Conservation (phyloP, 345 rosid species). For the Passiflora organensis region DNA sequence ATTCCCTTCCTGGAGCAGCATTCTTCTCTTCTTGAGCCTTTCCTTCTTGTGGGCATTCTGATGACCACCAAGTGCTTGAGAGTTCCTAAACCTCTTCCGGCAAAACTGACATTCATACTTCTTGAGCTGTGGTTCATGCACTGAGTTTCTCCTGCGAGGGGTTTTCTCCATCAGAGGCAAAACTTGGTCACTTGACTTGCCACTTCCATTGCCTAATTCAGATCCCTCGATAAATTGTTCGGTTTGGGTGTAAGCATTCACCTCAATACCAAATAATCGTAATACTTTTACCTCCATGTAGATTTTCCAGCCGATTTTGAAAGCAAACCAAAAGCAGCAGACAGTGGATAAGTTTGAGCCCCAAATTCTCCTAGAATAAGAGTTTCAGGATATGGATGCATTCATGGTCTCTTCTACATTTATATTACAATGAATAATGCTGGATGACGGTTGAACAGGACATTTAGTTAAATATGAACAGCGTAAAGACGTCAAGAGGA, state of each 20-base stretch:
- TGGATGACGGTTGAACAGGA: background rate
- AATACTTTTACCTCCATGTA: conserved; percentile 12
- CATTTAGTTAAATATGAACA: conserved; percentile 4
- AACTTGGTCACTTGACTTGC: too few species aligned
- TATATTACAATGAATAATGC: conserved; percentile 1
- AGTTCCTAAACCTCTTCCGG: conserved; percentile 15
- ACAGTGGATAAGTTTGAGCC: background rate
- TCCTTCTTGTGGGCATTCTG: conserved; percentile 17
- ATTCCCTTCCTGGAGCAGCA: conserved; percentile 2
- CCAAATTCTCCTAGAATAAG: background rate
- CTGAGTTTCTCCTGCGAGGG: conserved; percentile 5
- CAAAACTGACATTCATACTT: conserved; percentile 17
- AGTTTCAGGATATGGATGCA: background rate
- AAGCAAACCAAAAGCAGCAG: background rate
- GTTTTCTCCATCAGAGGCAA: background rate
- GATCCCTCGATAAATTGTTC: background rate
- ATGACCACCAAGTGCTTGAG: conserved; percentile 20
- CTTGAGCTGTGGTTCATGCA: conserved; percentile 10
- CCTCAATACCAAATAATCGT: conserved; percentile 16
- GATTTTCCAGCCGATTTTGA: background rate
- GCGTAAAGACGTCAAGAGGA: background rate
- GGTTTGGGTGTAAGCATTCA: conserved; percentile 1
- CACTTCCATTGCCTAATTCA: conserved; percentile 5
- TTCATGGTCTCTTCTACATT: conserved; percentile 1
- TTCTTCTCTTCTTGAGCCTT: conserved; percentile 17